These are phyloP conservation scores for Boletus vermiculosoides DNA, from an alignment of 768 basidiomycete genomes.

Conservation along the genomic window DNA sequence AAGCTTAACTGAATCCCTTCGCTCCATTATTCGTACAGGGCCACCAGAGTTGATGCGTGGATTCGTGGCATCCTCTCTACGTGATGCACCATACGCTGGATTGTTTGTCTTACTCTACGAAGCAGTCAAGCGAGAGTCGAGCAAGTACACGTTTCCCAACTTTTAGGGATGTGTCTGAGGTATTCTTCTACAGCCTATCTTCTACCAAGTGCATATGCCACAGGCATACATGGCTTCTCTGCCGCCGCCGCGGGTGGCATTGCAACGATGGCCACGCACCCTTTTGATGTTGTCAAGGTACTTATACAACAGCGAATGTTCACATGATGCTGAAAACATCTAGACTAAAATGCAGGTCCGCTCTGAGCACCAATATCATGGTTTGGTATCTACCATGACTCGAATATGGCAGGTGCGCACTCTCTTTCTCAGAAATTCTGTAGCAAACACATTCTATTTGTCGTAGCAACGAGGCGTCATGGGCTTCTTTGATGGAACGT, in stretches of 20 bases:
- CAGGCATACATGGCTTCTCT: conserved; percentile 57
- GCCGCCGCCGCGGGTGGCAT: conserved; percentile 82
- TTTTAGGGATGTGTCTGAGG: conserved; percentile 8
- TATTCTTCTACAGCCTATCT: conserved; percentile 36
- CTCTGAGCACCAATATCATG: conserved; percentile 70
- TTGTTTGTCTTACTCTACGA: conserved; percentile 89
- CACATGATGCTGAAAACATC: conserved; percentile 1
- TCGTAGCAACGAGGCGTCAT: conserved; percentile 70
- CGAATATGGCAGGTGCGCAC: conserved; percentile 67
- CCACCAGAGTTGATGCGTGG: conserved; percentile 83
- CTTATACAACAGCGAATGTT: background rate
- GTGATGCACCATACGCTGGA: conserved; percentile 94
- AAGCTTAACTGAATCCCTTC: conserved; percentile 56
- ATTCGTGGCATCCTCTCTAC: conserved; percentile 81
- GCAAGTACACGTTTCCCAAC: conserved; percentile 39
- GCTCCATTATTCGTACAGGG: conserved; percentile 63
- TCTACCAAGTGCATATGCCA: conserved; percentile 43
- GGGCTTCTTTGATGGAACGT: conserved; percentile 87
- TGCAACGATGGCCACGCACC: conserved; percentile 84
- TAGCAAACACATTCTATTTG: background rate
- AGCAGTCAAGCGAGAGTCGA: conserved; percentile 70
- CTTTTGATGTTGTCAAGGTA: conserved; percentile 94
- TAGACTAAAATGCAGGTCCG: conserved; percentile 93
- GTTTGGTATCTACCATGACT: conserved; percentile 58
- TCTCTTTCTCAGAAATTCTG: background rate